Conservation (phyloP, 163 green algal genomes). For the Volvox carteri region DNA sequence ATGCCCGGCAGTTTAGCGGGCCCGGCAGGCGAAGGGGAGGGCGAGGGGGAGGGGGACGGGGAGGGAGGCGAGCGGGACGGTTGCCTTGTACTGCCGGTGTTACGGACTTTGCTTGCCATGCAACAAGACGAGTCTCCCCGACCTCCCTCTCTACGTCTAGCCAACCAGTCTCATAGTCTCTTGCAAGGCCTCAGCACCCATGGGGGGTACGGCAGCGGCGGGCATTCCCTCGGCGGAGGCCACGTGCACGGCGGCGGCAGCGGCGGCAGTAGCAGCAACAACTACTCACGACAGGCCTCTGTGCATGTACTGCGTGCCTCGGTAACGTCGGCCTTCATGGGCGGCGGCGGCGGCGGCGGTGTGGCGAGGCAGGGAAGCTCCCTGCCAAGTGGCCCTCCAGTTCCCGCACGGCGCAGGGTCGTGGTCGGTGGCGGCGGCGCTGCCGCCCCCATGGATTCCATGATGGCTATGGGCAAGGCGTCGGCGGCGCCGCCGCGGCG, state of each 20-base stretch:
- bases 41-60: not conserved
- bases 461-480: not conserved
- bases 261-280: not conserved
- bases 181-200: not conserved
- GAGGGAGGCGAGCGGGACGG: slow-evolving; percentile 2
- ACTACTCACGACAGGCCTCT: not conserved
- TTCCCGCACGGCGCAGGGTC: not conserved
- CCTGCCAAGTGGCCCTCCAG: too few species aligned
- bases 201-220: too few species aligned
- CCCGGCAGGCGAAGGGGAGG: not conserved
- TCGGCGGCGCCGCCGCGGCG: not conserved
- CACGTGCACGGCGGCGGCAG: not conserved
- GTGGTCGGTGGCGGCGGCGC: not conserved
- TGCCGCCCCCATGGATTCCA: not conserved
- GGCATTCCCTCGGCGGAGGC: not conserved
- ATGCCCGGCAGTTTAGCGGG: not conserved
- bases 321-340: not conserved
- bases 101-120: slow-evolving; percentile 38
- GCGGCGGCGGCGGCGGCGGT: not conserved
- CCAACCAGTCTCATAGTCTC: not conserved
- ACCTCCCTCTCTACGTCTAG: not conserved
- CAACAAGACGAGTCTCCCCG: not conserved
- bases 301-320: not conserved
- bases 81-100: slow-evolving; percentile 30
- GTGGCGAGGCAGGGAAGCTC: not conserved